phyloP scores from a whole-genome alignment of 1,139 yeast species.

The Debaryomycetaceae sp. region DNA sequence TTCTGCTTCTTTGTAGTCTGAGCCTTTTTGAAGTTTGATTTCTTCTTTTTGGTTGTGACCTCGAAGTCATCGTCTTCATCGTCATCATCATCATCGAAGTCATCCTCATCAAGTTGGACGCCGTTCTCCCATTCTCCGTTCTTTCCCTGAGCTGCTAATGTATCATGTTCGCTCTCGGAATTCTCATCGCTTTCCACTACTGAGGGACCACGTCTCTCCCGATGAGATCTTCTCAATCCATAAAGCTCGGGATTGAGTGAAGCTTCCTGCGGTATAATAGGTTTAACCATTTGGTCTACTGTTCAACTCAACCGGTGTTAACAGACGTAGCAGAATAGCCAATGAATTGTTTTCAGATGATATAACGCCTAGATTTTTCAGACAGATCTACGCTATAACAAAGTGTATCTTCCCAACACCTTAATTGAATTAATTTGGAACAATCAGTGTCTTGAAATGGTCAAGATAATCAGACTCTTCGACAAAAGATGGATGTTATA shows the following conservation, averaged over 20 bases:
- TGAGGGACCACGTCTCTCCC: constrained; percentile 53
- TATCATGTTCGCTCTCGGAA: constrained; percentile 24
- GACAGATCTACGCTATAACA: neutral
- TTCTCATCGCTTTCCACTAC: constrained; percentile 41
- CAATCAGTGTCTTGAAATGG: neutral
- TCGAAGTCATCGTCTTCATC: constrained; percentile 30
- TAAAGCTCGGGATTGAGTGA: constrained; percentile 79
- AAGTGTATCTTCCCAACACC: neutral
- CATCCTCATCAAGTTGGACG: constrained; percentile 26
- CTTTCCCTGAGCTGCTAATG: constrained; percentile 6
- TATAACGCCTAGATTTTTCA: neutral
- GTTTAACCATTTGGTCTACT: constrained; percentile 14
- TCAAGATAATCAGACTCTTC: neutral
- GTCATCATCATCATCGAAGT: constrained; percentile 27
- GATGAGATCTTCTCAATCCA: constrained; percentile 83
- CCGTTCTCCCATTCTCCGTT: constrained; percentile 8
- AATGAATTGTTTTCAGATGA: neutral
- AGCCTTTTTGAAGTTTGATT: constrained; percentile 12
- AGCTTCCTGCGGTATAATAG: constrained; percentile 37
- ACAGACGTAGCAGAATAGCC: neutral
- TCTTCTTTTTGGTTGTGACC: constrained; percentile 15
- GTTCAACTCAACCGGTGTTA: neutral
- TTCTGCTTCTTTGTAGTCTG: constrained; percentile 10
- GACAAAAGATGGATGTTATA: neutral
- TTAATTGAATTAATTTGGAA: too few species aligned